Conservation (phyloP, 1,284 basidiomycete species). For the Exobasidium cylindrosporum region DNA sequence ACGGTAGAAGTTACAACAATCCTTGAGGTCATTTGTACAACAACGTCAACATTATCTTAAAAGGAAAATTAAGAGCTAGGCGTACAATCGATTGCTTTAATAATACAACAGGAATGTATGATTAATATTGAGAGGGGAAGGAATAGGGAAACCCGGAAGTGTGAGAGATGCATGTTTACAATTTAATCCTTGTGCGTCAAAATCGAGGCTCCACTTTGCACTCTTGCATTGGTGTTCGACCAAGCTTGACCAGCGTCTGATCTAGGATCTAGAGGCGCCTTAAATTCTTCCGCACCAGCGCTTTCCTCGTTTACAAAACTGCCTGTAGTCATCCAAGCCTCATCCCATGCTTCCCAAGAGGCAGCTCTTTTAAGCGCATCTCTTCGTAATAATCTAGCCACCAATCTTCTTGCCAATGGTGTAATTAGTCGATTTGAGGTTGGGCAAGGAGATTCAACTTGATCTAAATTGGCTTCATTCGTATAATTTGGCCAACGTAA, state of each 20-base stretch:
- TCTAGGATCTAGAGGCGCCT: slow-evolving; percentile 37
- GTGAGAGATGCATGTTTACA: too few species aligned
- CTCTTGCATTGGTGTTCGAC: slow-evolving; percentile 29
- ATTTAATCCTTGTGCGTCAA: slow-evolving; percentile 1
- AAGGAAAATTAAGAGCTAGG: too few species aligned
- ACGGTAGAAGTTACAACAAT: not conserved
- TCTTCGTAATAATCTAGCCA: slow-evolving; percentile 41
- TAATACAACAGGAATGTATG: not conserved
- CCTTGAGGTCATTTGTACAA: not conserved
- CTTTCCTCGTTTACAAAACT: slow-evolving; percentile 21
- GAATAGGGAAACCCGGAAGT: not conserved
- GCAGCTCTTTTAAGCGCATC: slow-evolving; percentile 40
- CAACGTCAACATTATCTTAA: not conserved
- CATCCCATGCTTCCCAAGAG: slow-evolving; percentile 50
- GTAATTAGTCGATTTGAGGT: slow-evolving; percentile 39
- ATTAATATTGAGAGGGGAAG: not conserved
- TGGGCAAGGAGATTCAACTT: slow-evolving; percentile 15
- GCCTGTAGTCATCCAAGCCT: slow-evolving; percentile 45
- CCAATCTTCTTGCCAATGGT: slow-evolving; percentile 42
- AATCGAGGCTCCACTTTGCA: slow-evolving; percentile 16
- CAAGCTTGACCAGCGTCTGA: slow-evolving; percentile 35
- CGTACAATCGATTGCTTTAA: too few species aligned
- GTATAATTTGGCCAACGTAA: slow-evolving; percentile 56
- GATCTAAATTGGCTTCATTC: slow-evolving; percentile 37
- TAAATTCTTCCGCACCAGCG: slow-evolving; percentile 21